phyloP scores from a whole-genome alignment of 345 rosid species.

The Luvunga scandens region DNA sequence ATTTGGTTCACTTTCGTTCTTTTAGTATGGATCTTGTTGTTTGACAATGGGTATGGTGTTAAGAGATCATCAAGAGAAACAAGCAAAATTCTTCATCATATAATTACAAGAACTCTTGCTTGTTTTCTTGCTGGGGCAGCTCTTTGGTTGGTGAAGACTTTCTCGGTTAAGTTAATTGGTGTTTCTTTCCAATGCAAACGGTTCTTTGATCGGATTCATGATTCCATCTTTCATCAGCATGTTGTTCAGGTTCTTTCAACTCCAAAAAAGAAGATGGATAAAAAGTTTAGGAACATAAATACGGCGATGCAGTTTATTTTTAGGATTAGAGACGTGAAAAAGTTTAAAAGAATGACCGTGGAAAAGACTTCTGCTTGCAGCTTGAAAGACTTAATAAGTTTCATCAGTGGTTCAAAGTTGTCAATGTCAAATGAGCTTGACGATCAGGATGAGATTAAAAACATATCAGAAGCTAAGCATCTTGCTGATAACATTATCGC shows the following conservation, averaged over 20 bases:
- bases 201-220: constrained; percentile 69
- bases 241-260: constrained; percentile 48
- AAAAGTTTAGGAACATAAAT: constrained; percentile 13
- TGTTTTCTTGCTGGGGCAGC: constrained; percentile 43
- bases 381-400: constrained; percentile 59
- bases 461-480: constrained; percentile 61
- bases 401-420: constrained; percentile 42
- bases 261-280: constrained; percentile 48
- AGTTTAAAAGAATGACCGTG: constrained; percentile 51
- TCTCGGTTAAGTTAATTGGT: constrained; percentile 47
- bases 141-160: constrained; percentile 51
- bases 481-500: constrained; percentile 58
- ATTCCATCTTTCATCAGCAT: constrained; percentile 60
- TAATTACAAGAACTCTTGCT: constrained; percentile 41
- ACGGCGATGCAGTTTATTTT: constrained; percentile 35
- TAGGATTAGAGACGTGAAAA: constrained; percentile 31
- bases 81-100: constrained; percentile 25
- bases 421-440: constrained; percentile 33
- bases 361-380: constrained; percentile 68
- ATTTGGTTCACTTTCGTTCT: constrained; percentile 52
- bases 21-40: constrained; percentile 50
- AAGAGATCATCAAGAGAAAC: constrained; percentile 31
- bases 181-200: constrained; percentile 48
- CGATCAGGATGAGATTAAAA: constrained; percentile 41
- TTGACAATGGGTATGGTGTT: constrained; percentile 32